Evolutionary conservation across 148 eudicot genomes (phyloP), one percentile per base, ranked within the genome.

Genomic region (Dianthus caryophyllus): DNA sequence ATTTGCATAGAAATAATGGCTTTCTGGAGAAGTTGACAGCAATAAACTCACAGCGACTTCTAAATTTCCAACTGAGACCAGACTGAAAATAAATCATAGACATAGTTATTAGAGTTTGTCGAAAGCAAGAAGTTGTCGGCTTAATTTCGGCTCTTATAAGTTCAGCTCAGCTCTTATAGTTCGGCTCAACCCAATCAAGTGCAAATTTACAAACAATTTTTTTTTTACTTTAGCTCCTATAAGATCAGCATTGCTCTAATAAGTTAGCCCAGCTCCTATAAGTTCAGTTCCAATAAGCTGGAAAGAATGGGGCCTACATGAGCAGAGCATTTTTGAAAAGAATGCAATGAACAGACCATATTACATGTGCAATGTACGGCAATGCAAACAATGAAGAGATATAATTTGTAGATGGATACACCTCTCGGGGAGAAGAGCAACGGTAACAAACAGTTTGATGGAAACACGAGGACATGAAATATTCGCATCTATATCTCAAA

Each of bases 21-120:
- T 94, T 80, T 94, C 99, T 66, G 99, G 99, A 71, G 94, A 81
- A 58, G 99, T 90, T n/a, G 96, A 86, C 27, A 94, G 90, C 84
- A 94, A 79, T 73, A 94, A 85, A 77, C 97, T 90, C 62, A 94
- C 99, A 24, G 99, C 99, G 76, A 82, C 90, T 82, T 94, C 97
- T 72, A 94, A 70, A 78, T 90, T 90, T 71, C 99, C 99, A 61
- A 90, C 87, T 24, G 97, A 80, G 24, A 94, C 96, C 71, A 90
- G 88, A 80, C 99, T 94, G 82, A 17, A 71, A 70, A 83, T 61
- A 78, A 21, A 24, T 43, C 41, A 75, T 38, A 49, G 61, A 29
- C 10, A 54, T 3, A 33, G 39, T 33, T 6, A 46, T 5, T 27
- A 33, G 44, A 12, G 31, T 22, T 15, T 10, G 63, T 26, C 39